Evolutionary conservation across 2,329 filamentous ascomycete species (phyloP).

Genomic region (Diaporthe sp.): DNA sequence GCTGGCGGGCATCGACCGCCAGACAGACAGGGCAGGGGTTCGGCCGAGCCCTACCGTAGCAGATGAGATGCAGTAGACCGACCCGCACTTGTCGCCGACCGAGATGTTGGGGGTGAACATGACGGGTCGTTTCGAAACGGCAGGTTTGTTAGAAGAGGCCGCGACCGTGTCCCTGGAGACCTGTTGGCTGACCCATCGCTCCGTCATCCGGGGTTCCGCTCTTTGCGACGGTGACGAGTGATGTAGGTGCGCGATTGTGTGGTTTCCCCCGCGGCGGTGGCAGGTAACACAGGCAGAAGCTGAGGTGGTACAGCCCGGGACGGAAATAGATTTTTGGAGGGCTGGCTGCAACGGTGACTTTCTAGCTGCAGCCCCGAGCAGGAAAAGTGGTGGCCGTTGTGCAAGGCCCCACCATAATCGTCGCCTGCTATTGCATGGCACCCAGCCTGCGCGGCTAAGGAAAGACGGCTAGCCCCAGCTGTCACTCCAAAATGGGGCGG

Average conservation of each 20-base stretch:
- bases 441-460: not conserved
- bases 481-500: slow-evolving; percentile 13
- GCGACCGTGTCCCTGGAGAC: slow-evolving; percentile 3
- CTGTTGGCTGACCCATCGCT: not conserved
- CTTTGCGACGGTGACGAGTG: not conserved
- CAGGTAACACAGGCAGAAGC: slow-evolving; percentile 14
- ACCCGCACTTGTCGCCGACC: not conserved
- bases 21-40: not conserved
- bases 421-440: not conserved
- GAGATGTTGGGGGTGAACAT: not conserved
- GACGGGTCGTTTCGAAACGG: slow-evolving; percentile 12
- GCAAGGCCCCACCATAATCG: slow-evolving; percentile 8
- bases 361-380: not conserved
- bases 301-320: slow-evolving; percentile 25
- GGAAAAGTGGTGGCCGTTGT: slow-evolving; percentile 3
- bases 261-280: not conserved
- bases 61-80: slow-evolving; percentile 8
- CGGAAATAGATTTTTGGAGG: slow-evolving; percentile 22
- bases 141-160: not conserved
- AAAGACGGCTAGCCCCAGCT: slow-evolving; percentile 9
- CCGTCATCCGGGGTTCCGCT: not conserved
- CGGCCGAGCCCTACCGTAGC: not conserved
- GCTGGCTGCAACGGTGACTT: slow-evolving; percentile 20
- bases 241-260: not conserved
- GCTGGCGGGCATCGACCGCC: not conserved